Conservation (phyloP, 108 stramenopile genomes). For the Fistulifera pelliculosa region DNA sequence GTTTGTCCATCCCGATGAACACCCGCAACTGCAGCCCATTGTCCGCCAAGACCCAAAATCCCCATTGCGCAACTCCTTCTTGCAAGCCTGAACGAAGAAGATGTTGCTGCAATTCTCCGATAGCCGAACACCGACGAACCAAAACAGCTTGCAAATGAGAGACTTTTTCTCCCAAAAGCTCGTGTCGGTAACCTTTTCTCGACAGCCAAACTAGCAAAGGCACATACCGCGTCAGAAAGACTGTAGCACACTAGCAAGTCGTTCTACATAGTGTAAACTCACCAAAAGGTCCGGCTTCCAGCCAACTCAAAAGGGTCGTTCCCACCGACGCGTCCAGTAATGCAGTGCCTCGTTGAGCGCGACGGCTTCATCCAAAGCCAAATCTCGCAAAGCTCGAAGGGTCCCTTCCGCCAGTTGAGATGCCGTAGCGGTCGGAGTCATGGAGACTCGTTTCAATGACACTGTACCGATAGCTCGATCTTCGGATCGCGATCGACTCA, state of each 20-base stretch:
- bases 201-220: conserved; percentile 40
- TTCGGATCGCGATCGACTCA: not conserved
- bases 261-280: not conserved
- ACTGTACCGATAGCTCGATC: not conserved
- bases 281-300: conserved; percentile 64
- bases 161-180: conserved; percentile 59
- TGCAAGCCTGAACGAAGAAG: conserved; percentile 68
- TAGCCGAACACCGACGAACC: conserved; percentile 60
- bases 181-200: conserved; percentile 47
- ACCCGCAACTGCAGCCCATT: conserved; percentile 67
- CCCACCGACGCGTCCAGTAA: conserved; percentile 74
- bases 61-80: conserved; percentile 75
- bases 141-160: conserved; percentile 80
- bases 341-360: conserved; percentile 62
- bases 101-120: conserved; percentile 80
- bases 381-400: conserved; percentile 68
- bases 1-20: conserved; percentile 36
- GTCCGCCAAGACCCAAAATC: conserved; percentile 71
- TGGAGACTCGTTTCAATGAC: not conserved
- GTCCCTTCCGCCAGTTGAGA: conserved; percentile 77
- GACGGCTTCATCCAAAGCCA: conserved; percentile 70
- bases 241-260: no score
- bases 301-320: conserved; percentile 64
- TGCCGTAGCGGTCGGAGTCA: conserved; percentile 27
- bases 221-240: no score